Conservation (phyloP, 1,139 yeast genomes). For the Arxiozyma slooffiae region DNA sequence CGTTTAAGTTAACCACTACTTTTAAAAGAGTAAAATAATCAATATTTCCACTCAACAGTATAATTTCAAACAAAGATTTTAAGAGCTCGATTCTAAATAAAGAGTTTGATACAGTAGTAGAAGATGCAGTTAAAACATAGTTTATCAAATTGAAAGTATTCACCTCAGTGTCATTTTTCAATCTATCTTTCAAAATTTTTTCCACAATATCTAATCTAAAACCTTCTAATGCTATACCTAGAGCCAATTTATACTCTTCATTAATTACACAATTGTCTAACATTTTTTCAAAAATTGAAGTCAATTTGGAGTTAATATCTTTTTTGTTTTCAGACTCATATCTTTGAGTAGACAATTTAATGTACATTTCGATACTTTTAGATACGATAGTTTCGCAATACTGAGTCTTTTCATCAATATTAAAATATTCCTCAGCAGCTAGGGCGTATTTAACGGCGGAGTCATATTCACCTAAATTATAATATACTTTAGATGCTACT, state of each 20-base stretch:
- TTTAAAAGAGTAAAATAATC: slow-evolving; percentile 79
- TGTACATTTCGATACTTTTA: slow-evolving; percentile 80
- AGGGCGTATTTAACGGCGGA: slow-evolving; percentile 83
- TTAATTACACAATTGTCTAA: slow-evolving; percentile 62
- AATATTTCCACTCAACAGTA: slow-evolving; percentile 49
- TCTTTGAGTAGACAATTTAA: slow-evolving; percentile 48
- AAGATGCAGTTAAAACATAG: slow-evolving; percentile 70
- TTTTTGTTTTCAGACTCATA: slow-evolving; percentile 26
- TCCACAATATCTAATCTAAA: slow-evolving; percentile 76
- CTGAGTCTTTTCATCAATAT: slow-evolving; percentile 66
- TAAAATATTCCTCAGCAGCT: slow-evolving; percentile 66
- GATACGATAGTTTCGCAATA: slow-evolving; percentile 89
- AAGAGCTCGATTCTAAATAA: slow-evolving; percentile 58
- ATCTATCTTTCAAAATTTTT: slow-evolving; percentile 43
- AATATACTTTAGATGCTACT: slow-evolving; percentile 87
- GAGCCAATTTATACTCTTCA: slow-evolving; percentile 69
- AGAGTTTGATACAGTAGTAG: slow-evolving; percentile 54
- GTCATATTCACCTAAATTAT: slow-evolving; percentile 89
- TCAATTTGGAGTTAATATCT: slow-evolving; percentile 56
- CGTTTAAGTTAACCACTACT: slow-evolving; percentile 81
- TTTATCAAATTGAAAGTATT: slow-evolving; percentile 49
- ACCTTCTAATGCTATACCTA: slow-evolving; percentile 87
- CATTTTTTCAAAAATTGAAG: slow-evolving; percentile 75
- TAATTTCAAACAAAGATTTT: slow-evolving; percentile 49
- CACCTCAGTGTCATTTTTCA: slow-evolving; percentile 38